Evolutionary conservation across 164 flowering plant genomes (phyloP), one percentile per base, ranked within the genome.

Genomic region (Kalanchoe fedtschenkoi): DNA sequence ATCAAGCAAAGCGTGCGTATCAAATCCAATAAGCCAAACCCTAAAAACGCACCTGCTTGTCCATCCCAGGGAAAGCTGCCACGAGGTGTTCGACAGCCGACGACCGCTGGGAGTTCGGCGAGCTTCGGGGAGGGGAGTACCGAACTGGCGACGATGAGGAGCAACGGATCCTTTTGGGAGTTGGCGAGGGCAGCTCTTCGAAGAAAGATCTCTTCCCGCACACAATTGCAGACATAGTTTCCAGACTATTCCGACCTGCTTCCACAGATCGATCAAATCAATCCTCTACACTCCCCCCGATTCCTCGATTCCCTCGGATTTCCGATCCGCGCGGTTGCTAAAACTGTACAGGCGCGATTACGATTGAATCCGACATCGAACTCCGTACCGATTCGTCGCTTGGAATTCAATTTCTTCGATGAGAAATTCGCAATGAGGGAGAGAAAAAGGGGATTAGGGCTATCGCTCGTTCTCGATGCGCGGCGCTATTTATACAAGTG

Each of bases 161-260:
- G 85, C 74, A 78, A 19, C 85, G 81, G 28, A 79, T 71, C 65
- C 77, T 75, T 68, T 81, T 81, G 37, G 77, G 66, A 33, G 76
- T 66, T 6, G 71, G 42, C 0, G 71, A 44, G 4, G 75, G 67
- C 34, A 73, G 62, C 46, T 81, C 85, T 70, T 81, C 85, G 32
- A 81, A 81, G 37, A 81, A 70, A 58, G 83, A 75, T 81, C 85
- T 81, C 83, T 81, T 81, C 30, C 83, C 83, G 35, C 78, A 81
- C 75, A 81, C 70, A 65, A 79, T 69, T 39, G 83, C 83, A 77
- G 85, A 79, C 83, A 81, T 81, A 26, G 32, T 51, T 26, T 51
- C 56, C 5, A 51, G 4, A 15, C 56, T 13, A 26, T 51, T 51
- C 32, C 54, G 54, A 47, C 54, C 54, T 43, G 22, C 22, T 19